Base-by-base conservation (phyloP, 805 yeast species). In the Starmerella vaccinii region DNA sequence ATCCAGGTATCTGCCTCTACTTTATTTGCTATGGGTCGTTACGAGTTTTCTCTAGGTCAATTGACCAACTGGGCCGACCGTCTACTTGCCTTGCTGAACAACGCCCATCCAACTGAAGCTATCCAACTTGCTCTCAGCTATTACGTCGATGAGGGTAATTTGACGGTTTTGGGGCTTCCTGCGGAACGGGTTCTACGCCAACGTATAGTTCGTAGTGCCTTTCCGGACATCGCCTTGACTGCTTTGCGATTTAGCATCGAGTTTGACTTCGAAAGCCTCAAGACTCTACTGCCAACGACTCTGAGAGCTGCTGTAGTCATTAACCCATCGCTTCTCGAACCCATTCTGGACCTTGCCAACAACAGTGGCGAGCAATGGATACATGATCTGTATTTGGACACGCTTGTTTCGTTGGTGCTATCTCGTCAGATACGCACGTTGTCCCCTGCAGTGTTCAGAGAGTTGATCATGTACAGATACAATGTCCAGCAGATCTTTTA, bases 11-110 rank as follows among this genome's bases (percentile, higher is more conserved):
- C 67, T 52, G 76, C 70, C 53, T 71, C 75, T 1, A 71, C 75
- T 21, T 43, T 86, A 0, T 74, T 79, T 57, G 50, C 78, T 1
- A 57, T 81, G 46, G 83, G 83, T 0, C 67, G 70, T 37, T 72
- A 73, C 48, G 80, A 76, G 50, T 60, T 78, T 39, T 67, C 67
- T 5, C 71, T 80, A 2, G 95, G 89, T 0, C 69, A 77, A 22
- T 64, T 78, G 15, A 68, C 78, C 2, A 78, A 74, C 57, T 86
- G 88, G 95, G 85, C 82, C 0, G 89, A 83, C 56, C 68, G 71
- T 24, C 63, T 84, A 1, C 63, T 76, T 51, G 69, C 65, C 6
- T 60, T 76, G 12, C 68, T 86, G 44, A 68, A 75, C 10, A 57
- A 65, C 1, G 77, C 75, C 1, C 63, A 74, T 21, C 81, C 79